These are phyloP conservation scores for Corinectria fuckeliana DNA, from an alignment of 2,329 filamentous ascomycete species.

Conservation along the genomic window DNA sequence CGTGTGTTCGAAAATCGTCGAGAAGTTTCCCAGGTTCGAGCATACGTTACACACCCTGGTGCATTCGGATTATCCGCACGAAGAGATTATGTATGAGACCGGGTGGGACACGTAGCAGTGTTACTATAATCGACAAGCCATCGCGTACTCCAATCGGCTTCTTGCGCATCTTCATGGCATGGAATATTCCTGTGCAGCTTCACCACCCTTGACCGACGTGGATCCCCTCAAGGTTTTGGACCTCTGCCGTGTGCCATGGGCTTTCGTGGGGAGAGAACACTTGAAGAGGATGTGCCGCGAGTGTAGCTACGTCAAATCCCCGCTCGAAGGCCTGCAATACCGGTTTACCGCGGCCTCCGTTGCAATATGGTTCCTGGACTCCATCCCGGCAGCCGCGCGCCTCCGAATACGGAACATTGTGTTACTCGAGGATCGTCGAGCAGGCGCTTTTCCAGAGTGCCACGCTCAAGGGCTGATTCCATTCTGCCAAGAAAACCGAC, in stretches of 20 bases:
- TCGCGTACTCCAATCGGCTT: not conserved
- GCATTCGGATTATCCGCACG: not conserved
- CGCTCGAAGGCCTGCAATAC: not conserved
- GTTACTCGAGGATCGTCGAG: conserved; percentile 4
- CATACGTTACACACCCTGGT: not conserved
- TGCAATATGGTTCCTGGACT: conserved; percentile 14
- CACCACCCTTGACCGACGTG: not conserved
- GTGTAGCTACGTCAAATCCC: not conserved
- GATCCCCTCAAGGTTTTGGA: not conserved
- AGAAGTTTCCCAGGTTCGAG: not conserved
- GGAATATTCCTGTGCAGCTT: not conserved
- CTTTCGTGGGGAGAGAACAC: not conserved
- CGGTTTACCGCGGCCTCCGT: conserved; percentile 20
- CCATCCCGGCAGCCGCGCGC: not conserved
- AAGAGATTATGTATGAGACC: no score
- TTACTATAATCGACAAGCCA: not conserved
- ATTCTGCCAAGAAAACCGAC: conserved; percentile 11
- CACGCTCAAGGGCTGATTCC: conserved; percentile 3
- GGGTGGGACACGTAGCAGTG: no score
- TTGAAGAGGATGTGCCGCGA: not conserved
- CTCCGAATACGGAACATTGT: not conserved
- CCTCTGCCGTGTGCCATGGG: not conserved
- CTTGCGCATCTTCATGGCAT: not conserved
- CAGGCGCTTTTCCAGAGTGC: not conserved
- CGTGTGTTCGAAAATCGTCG: not conserved